These are phyloP conservation scores for Chlorella sp. DNA, from an alignment of 139 green algal species.

Conservation along the genomic window DNA sequence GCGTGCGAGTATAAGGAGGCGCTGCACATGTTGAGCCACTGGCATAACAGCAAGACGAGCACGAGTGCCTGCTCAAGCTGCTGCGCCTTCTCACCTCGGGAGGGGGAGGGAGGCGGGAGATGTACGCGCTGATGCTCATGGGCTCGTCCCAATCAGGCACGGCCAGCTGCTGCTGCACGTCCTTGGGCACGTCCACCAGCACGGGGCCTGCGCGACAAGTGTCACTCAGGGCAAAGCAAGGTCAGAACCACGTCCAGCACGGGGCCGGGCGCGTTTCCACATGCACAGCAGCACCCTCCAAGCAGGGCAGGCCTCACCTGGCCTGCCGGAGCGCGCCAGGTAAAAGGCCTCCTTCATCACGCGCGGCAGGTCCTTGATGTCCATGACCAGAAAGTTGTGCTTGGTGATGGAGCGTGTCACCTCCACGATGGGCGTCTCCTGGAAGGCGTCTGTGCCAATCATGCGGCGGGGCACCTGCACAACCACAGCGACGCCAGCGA, in stretches of 20 bases:
- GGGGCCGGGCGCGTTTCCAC: too few species aligned
- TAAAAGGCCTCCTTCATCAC: conserved; percentile 97
- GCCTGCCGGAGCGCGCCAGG: conserved; percentile 85
- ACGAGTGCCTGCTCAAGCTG: too few species aligned
- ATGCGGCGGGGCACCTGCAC: conserved; percentile 49
- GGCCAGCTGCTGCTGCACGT: conserved; percentile 95
- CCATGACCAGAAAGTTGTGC: conserved; percentile 99
- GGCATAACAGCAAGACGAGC: too few species aligned
- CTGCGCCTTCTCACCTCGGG: conserved; percentile 27
- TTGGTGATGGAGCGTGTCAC: conserved; percentile 99
- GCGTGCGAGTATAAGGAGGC: too few species aligned
- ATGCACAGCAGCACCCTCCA: too few species aligned
- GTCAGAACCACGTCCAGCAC: too few species aligned
- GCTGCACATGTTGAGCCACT: too few species aligned
- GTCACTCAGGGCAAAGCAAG: too few species aligned
- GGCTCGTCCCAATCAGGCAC: conserved; percentile 84
- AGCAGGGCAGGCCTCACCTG: conserved; percentile 38
- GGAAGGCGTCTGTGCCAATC: conserved; percentile 82
- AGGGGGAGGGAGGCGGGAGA: conserved; percentile 71
- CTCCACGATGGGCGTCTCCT: conserved; percentile 99
- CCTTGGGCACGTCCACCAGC: conserved; percentile 97
- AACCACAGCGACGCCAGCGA: too few species aligned
- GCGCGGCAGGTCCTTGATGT: conserved; percentile 92
- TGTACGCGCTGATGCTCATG: conserved; percentile 87
- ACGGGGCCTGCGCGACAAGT: conserved; percentile 82